phyloP scores from a whole-genome alignment of 192 early-diverging fungal genomes.

The Backusella tarrabulga region DNA sequence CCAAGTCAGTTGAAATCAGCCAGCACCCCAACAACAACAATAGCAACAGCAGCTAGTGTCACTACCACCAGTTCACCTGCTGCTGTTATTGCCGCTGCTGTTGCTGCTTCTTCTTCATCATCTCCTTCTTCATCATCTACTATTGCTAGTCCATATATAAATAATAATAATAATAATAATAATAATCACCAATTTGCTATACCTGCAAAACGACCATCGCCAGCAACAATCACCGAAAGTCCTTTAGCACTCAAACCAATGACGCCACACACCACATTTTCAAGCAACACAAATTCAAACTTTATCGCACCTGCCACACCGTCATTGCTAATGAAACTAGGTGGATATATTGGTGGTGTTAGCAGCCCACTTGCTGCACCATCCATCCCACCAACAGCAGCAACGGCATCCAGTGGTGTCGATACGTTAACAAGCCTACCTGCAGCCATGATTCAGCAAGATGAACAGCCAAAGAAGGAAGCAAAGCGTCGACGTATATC shows the following conservation, averaged over 20 bases:
- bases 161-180: background rate
- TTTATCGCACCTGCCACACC: constrained; percentile 65
- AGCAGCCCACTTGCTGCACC: background rate
- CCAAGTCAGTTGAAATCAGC: constrained; percentile 16
- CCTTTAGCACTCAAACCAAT: constrained; percentile 11
- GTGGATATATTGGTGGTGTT: constrained; percentile 13
- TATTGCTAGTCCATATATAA: background rate
- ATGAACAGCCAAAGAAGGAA: background rate
- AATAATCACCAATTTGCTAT: background rate
- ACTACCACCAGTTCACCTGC: background rate
- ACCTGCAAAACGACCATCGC: background rate
- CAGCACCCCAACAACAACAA: background rate
- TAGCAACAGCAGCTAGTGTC: background rate
- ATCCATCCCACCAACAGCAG: background rate
- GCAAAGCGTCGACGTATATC: constrained; percentile 24
- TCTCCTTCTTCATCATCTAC: background rate
- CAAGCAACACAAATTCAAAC: background rate
- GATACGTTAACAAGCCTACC: constrained; percentile 26
- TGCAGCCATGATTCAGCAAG: constrained; percentile 18
- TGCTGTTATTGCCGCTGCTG: background rate
- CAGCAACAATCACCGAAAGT: background rate
- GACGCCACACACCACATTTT: constrained; percentile 11
- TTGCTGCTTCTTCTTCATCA: background rate
- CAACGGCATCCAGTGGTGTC: background rate
- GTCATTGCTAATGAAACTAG: constrained; percentile 63